Conservation (phyloP, 78 protist genomes). For the Monocercomonoides exilis region DNA sequence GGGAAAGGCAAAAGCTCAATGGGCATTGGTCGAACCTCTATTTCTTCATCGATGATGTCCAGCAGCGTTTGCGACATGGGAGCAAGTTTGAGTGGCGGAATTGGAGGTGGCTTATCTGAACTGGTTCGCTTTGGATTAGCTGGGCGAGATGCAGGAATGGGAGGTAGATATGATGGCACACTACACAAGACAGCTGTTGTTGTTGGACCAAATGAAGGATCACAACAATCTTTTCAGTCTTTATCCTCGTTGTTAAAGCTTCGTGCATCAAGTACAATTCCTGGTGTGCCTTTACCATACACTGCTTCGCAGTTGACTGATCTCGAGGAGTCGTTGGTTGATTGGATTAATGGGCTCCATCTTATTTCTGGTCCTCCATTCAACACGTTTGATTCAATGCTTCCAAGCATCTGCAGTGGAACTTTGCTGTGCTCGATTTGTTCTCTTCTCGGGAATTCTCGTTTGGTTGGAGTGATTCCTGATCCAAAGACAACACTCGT, state of each 20-base stretch:
- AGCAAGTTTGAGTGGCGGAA: too few relatives aligned
- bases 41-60: too few relatives aligned
- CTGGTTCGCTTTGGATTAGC: too few relatives aligned
- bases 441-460: not conserved
- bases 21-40: too few relatives aligned
- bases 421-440: not conserved
- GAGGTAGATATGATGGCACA: too few relatives aligned
- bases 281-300: not conserved
- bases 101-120: too few relatives aligned
- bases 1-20: too few relatives aligned
- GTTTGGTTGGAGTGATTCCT: not conserved
- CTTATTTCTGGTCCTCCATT: not conserved
- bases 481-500: not conserved
- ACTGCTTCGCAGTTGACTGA: not conserved
- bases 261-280: not conserved
- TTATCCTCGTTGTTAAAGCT: not conserved
- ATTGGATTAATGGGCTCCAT: not conserved
- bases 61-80: too few relatives aligned
- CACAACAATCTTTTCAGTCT: too few relatives aligned
- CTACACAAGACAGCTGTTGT: not conserved
- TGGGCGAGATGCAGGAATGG: too few relatives aligned
- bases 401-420: not conserved
- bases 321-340: not conserved
- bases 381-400: not conserved
- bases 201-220: not conserved